Conservation (phyloP, 805 yeast species). For the Kodamaea nitidulidarum region DNA sequence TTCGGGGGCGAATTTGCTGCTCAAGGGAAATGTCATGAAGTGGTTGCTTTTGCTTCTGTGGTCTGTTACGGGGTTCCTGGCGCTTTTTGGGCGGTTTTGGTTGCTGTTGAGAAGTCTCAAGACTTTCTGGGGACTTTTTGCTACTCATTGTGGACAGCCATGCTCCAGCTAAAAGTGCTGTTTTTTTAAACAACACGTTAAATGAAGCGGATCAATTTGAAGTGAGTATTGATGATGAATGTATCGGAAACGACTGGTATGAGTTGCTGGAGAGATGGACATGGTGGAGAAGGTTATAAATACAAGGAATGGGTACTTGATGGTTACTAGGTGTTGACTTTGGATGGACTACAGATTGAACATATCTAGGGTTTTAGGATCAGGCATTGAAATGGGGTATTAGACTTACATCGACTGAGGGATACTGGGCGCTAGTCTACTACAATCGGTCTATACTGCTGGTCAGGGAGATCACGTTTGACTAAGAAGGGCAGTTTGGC, state of each 20-base stretch:
- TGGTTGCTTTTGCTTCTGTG: background rate
- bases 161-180: background rate
- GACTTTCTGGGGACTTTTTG: conserved; percentile 1
- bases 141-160: background rate
- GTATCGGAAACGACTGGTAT: background rate
- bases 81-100: background rate
- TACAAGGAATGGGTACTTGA: too few relatives aligned
- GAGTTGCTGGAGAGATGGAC: background rate
- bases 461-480: too few relatives aligned
- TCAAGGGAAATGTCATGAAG: background rate
- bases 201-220: conserved; percentile 25
- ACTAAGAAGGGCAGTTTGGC: too few relatives aligned
- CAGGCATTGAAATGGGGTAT: too few relatives aligned
- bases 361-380: too few relatives aligned
- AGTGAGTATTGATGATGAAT: conserved; percentile 25
- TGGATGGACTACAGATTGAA: too few relatives aligned
- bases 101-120: background rate
- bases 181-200: conserved; percentile 4
- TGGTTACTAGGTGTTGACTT: too few relatives aligned
- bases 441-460: too few relatives aligned
- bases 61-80: background rate
- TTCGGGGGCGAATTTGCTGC: background rate
- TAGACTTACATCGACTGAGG: too few relatives aligned
- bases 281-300: background rate
- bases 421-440: too few relatives aligned